Percentiles rank a stretch among this genome's conserved stretches.
phyloP scores from a whole-genome alignment of 2,329 filamentous ascomycete species.

The Aspergillus fischeri region DNA sequence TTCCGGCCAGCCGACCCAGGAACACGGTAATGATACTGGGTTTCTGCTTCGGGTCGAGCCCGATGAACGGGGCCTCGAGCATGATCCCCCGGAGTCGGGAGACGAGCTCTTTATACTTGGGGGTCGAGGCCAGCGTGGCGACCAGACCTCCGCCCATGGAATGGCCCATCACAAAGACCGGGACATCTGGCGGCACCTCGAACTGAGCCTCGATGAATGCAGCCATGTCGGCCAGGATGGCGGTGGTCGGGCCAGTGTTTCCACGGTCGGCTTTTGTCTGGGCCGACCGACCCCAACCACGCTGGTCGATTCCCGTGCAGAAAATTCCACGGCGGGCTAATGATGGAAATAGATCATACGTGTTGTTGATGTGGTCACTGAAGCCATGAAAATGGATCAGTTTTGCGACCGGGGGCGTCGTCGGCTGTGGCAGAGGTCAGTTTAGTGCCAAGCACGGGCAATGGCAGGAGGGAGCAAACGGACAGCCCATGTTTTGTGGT shows the following conservation, averaged over 20 bases:
- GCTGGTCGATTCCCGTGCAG: constrained; percentile 6
- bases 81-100: constrained; percentile 1
- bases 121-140: constrained; percentile 3
- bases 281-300: constrained; percentile 8
- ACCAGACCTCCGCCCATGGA: constrained; percentile 4
- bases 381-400: constrained; percentile 9
- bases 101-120: constrained; percentile 1
- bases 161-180: constrained; percentile 1
- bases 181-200: background rate
- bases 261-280: constrained; percentile 4
- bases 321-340: constrained; percentile 4
- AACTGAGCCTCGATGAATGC: constrained; percentile 1
- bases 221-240: constrained; percentile 1
- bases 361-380: constrained; percentile 9
- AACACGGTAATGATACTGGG: constrained; percentile 1
- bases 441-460: background rate
- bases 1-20: background rate
- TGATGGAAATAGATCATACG: constrained; percentile 1
- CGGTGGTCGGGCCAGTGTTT: constrained; percentile 5
- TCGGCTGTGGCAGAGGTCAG: background rate
- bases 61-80: constrained; percentile 3
- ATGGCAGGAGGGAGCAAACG: background rate
- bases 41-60: constrained; percentile 1
- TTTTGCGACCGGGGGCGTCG: background rate
- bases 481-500: constrained; percentile 12